Conservation (phyloP, 2,329 filamentous ascomycete genomes). For the Fusarium ambrosium region DNA sequence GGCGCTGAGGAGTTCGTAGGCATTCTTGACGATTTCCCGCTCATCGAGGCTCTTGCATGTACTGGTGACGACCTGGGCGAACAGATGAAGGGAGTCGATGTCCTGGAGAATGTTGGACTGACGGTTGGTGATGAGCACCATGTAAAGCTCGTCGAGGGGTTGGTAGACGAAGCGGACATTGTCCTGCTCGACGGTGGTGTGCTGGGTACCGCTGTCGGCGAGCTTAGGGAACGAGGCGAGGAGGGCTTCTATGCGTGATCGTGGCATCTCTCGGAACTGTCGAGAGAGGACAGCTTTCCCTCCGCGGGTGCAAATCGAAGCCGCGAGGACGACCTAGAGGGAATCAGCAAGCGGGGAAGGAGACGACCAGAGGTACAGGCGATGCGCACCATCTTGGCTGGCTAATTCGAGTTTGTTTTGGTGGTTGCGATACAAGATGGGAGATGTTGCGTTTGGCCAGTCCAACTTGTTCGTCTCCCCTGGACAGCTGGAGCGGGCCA, state of each 20-base stretch:
- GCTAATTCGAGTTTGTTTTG: constrained; percentile 38
- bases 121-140: constrained; percentile 99
- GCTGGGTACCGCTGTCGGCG: constrained; percentile 94
- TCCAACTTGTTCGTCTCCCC: constrained; percentile 40
- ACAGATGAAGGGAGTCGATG: constrained; percentile 97
- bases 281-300: constrained; percentile 98
- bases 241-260: constrained; percentile 95
- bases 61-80: constrained; percentile 96
- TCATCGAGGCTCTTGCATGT: constrained; percentile 97
- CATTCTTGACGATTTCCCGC: constrained; percentile 93
- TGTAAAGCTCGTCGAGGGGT: constrained; percentile 98
- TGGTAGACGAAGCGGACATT: constrained; percentile 99
- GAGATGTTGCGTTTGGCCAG: constrained; percentile 39
- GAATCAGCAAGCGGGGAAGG: constrained; percentile 38
- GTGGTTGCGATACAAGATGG: constrained; percentile 37
- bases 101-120: constrained; percentile 99
- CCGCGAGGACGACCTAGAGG: constrained; percentile 92
- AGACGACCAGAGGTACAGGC: neutral
- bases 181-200: constrained; percentile 98
- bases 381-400: constrained; percentile 57
- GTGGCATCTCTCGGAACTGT: constrained; percentile 97
- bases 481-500: constrained; percentile 49
- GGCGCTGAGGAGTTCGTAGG: constrained; percentile 94
- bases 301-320: constrained; percentile 97
- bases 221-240: constrained; percentile 98